These are phyloP conservation scores for Sclerotinia borealis DNA, from an alignment of 2,329 filamentous ascomycete genomes.

Conservation along the genomic window DNA sequence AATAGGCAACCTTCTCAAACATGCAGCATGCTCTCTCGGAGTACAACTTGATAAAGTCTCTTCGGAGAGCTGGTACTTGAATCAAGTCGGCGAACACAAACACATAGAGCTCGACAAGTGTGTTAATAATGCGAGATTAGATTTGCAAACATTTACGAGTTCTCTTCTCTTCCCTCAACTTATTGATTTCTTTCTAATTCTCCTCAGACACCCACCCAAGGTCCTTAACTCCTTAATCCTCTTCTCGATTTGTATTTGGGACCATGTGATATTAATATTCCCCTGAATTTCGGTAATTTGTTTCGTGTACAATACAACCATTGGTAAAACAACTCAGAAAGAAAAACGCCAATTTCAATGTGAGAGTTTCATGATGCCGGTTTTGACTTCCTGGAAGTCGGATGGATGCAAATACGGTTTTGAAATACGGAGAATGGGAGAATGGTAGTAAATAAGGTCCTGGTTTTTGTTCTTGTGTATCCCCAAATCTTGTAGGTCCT, in stretches of 20 bases:
- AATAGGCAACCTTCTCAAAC: not conserved
- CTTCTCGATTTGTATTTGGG: too few relatives aligned
- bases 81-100: conserved; percentile 16
- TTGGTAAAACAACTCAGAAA: conserved; percentile 9
- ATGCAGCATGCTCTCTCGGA: not conserved
- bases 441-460: conserved; percentile 16
- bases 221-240: too few relatives aligned
- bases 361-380: conserved; percentile 13
- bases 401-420: conserved; percentile 14
- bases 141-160: too few relatives aligned
- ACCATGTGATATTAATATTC: not conserved
- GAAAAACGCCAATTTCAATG: not conserved
- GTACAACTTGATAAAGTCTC: conserved; percentile 6
- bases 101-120: conserved; percentile 8
- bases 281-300: not conserved
- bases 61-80: not conserved
- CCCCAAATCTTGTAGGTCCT: conserved; percentile 13
- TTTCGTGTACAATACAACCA: conserved; percentile 20
- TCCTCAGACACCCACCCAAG: too few relatives aligned
- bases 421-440: conserved; percentile 21
- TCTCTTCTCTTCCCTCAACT: too few relatives aligned
- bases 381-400: conserved; percentile 14
- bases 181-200: not conserved
- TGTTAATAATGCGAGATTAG: not conserved
- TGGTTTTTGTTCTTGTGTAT: conserved; percentile 22